Conservation (phyloP, 75 land plant genomes). For the Picea sitchensis region DNA sequence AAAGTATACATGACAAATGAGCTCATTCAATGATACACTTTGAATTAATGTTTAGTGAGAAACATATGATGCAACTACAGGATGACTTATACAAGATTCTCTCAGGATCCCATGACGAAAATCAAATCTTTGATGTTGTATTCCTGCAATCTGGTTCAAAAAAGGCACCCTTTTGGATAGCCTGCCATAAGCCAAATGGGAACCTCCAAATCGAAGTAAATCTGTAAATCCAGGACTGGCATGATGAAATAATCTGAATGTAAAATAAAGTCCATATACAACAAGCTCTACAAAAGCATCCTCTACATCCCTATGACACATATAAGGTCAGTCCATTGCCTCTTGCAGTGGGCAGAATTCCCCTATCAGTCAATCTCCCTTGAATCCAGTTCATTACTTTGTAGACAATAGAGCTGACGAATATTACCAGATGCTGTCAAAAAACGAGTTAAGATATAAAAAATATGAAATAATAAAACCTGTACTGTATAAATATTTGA, state of each 20-base stretch:
- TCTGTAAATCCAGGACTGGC: neutral
- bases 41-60: neutral
- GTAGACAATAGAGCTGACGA: constrained; percentile 86
- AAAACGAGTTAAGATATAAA: constrained; percentile 1
- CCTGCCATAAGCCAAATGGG: constrained; percentile 2
- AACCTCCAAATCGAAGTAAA: neutral
- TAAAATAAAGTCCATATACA: constrained; percentile 1
- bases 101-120: constrained; percentile 10
- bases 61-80: neutral
- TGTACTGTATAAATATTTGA: neutral
- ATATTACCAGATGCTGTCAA: constrained; percentile 90
- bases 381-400: constrained; percentile 31
- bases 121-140: constrained; percentile 8
- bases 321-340: neutral
- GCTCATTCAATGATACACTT: constrained; percentile 12
- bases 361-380: constrained; percentile 5
- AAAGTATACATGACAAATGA: neutral
- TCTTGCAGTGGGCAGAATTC: neutral
- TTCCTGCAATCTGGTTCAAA: constrained; percentile 4
- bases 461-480: neutral
- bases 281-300: constrained; percentile 5
- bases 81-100: constrained; percentile 1
- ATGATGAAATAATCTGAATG: constrained; percentile 2
- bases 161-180: constrained; percentile 1
- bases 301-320: neutral